Evolutionary conservation across 805 yeast genomes (phyloP).

Genomic region (Dipodascopsis tothii): DNA sequence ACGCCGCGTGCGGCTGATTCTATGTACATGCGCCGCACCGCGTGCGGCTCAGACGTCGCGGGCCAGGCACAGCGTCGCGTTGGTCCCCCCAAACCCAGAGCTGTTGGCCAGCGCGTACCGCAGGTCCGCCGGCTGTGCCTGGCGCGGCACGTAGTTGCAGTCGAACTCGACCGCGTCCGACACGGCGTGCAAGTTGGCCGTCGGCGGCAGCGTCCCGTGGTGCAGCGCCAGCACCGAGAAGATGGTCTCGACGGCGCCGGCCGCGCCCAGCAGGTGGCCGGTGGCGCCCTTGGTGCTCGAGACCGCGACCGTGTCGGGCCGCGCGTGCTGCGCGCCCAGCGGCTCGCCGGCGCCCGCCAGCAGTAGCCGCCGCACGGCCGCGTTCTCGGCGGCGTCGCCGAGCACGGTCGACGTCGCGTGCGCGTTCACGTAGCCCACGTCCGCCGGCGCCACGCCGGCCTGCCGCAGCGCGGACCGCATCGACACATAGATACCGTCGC

Average conservation of each 20-base stretch:
- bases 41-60: conserved; percentile 24
- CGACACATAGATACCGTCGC: conserved; percentile 76
- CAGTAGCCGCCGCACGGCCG: conserved; percentile 52
- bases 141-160: conserved; percentile 52
- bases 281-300: conserved; percentile 86
- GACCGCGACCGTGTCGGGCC: conserved; percentile 33
- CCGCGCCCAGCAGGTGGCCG: conserved; percentile 92
- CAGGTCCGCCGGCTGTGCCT: conserved; percentile 37
- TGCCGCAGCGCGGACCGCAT: conserved; percentile 65
- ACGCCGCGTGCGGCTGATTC: not conserved
- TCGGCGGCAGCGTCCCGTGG: conserved; percentile 62
- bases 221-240: conserved; percentile 64
- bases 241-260: conserved; percentile 88
- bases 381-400: conserved; percentile 84
- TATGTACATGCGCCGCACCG: not conserved
- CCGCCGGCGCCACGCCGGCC: conserved; percentile 41
- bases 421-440: conserved; percentile 78
- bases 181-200: conserved; percentile 55
- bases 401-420: conserved; percentile 90
- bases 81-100: conserved; percentile 97
- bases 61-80: conserved; percentile 60
- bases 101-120: conserved; percentile 72
- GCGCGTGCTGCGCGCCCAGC: conserved; percentile 25
- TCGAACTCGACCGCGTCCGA: conserved; percentile 44
- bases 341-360: conserved; percentile 37